Evolutionary conservation across 768 basidiomycete genomes (phyloP), one percentile per base, ranked within the genome.

Genomic region (Mycena haematopus): DNA sequence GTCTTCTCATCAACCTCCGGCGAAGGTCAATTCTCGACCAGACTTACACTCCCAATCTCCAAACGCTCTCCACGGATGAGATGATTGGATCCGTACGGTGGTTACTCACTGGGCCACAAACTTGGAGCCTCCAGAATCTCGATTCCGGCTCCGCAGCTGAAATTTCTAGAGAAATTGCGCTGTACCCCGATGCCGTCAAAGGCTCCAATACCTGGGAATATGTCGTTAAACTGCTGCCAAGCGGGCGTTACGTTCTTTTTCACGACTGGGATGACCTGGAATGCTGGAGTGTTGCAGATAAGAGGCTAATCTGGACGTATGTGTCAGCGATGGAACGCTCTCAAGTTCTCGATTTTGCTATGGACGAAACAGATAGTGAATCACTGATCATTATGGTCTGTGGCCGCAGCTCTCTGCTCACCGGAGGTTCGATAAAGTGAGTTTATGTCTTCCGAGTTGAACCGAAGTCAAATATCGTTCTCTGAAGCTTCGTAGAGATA

Each of bases 201-300:
- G 31, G 21, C 15, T n/a, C 22, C 5, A 14, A 21, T 19, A 17
- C 29, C 29, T 31, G 46, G 33, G 45, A 33, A 22, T 60, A 50
- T 14, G 29, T 21, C 4, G 31, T 53, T 21, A 60, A 49, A 27
- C 36, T 65, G n/a, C 58, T 60, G 21, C 54, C 58, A 24, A 55
- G 58, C 31, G 63, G 63, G 1, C 52, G 40, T 22, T 29, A 56
- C 19, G 44, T 65, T 33, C 58, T 65, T 10, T 60, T 65, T 47
- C 49, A 51, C 31, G 31, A 56, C 33, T 25, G 31, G 19, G 9
- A n/a, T 2, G 22, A 15, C 11, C 38, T 65, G 2, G 58, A 65
- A 25, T 65, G 63, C 25, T 65, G 63, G 63, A 33, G 45, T 44
- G 57, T 60, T 13, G 47, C n/a, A 1, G n/a, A 38, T 1, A 53